Evolutionary conservation across 208 protist species (phyloP), one percentile per base, ranked within the genome.

Genomic region (Kentomonas sorsogonicus): DNA sequence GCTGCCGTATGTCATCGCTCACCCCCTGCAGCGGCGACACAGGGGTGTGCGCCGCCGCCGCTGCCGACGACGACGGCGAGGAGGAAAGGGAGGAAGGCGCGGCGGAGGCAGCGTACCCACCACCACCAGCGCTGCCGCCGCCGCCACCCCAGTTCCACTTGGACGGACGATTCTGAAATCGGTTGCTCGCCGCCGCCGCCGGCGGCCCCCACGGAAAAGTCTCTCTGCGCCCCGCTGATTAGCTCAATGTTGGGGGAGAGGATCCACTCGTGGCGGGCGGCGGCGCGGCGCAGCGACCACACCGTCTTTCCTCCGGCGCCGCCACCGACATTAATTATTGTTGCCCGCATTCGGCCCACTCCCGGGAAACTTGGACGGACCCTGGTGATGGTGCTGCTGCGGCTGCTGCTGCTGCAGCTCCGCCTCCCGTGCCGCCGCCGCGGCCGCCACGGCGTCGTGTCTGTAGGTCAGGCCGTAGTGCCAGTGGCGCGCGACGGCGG

Each of bases 401-500:
- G 38, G 36, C 59, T 22, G 27, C 53, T 48, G 18, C 33, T 56
- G 66, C 34, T 83, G 66, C 30, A 89, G 41, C 41, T 72, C 74
- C 26, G 81, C 77, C 2, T 62, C 56, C 20, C 84, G 64, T 27
- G 66, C 51, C 77, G 74, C 84, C 41, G 55, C 59, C 36, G 64
- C 60, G 5, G 68, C 62, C 18, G 46, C 58, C 52, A 53, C 60
- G 23, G 33, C 44, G 1, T 48, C 43, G 41, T 58, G 39, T 45
- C 69, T 60, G 68, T 89, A 93, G 39, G 65, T 66, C 31, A 90
- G 69, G 1, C 86, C 83, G 60, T 90, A 93, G 54, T 62, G 63
- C 33, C 71, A 79, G 60, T 91, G 78, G 0, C 86, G 77, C 33
- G 59, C 72, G 26, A 83, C 69, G 20, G 80, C 46, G 5, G 46